Conservation (phyloP, 2,329 filamentous ascomycete genomes). For the Monilinia polystroma region DNA sequence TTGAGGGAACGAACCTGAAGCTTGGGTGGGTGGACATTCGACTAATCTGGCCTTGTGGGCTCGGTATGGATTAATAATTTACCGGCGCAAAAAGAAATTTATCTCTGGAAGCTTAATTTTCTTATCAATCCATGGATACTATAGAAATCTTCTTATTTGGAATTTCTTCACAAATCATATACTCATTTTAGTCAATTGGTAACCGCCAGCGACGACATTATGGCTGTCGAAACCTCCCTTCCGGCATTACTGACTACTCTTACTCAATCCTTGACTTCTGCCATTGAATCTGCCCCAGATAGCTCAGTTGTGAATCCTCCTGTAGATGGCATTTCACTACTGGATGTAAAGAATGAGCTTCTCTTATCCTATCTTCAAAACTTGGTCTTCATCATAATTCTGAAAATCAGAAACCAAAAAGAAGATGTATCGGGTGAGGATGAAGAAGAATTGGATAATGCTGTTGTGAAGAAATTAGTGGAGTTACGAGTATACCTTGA, state of each 20-base stretch:
- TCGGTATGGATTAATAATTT: conserved; percentile 26
- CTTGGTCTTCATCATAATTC: conserved; percentile 79
- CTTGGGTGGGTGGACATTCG: conserved; percentile 4
- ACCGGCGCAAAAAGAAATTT: conserved; percentile 26
- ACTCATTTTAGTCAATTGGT: not conserved
- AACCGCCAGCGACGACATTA: conserved; percentile 29
- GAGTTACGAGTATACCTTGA: conserved; percentile 92
- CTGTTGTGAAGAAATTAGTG: conserved; percentile 81
- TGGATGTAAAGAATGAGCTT: conserved; percentile 96
- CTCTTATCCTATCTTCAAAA: conserved; percentile 95
- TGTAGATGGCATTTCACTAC: conserved; percentile 84
- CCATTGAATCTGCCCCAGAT: conserved; percentile 66
- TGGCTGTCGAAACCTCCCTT: conserved; percentile 53
- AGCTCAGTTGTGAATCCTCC: conserved; percentile 66
- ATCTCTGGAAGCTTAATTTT: not conserved
- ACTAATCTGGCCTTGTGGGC: conserved; percentile 15
- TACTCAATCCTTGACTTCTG: conserved; percentile 55
- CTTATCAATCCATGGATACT: conserved; percentile 12
- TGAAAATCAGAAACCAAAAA: conserved; percentile 66
- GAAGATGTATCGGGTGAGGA: conserved; percentile 40
- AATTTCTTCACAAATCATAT: not conserved
- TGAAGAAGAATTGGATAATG: conserved; percentile 53
- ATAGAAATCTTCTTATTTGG: conserved; percentile 4
- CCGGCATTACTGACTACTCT: conserved; percentile 54
- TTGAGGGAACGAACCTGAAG: not conserved